Base-by-base conservation (phyloP, 306 rosid species). In the Citrullus mucosospermus region DNA sequence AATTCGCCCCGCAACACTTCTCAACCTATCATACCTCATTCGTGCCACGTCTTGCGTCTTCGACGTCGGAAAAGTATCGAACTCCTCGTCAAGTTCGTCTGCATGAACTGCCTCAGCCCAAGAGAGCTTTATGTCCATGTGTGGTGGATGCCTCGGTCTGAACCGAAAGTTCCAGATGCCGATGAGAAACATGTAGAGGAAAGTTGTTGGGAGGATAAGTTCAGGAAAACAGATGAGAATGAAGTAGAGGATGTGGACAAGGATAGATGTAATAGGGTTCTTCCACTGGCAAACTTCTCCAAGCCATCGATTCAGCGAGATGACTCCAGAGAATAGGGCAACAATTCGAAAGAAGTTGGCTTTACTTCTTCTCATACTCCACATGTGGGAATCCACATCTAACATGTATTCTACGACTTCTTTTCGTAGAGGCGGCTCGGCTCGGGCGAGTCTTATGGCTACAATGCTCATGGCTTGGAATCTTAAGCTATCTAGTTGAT, bases 351-450 rank as follows among this genome's bases (percentile, higher is more conserved):
- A 93, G 82, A 93, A 93, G 79, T 93, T 93, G 12, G 93, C 96
- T 76, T 90, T 90, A 87, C 93, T 90, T 80, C 92, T 88, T 82
- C 97, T 88, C 83, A 90, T 81, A 80, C 97, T 90, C 97, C 97
- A 93, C 84, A 93, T 87, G 54, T 93, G 97, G 56, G 97, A 93
- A 57, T 91, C 97, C 4, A 93, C 97, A 76, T 93, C 96, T 2
- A 93, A 83, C 96, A 93, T 93, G 74, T 93, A 89, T 74, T 93
- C 97, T 4, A 93, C 96, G 11, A 93, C 96, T 82, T 93, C 97
- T 82, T 93, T 93, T 71, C 93, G 78, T 3, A 90, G 28, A 0
- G 92, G 91, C 8, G 97, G 97, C 32, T 90, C 93, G 7, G 96
- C 93, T 53, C 97, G 86, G 17, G 90, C 93, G 14, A 92, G 92